These are phyloP conservation scores for Penicillium sp. DNA, from an alignment of 2,329 filamentous ascomycete species.

Conservation along the genomic window DNA sequence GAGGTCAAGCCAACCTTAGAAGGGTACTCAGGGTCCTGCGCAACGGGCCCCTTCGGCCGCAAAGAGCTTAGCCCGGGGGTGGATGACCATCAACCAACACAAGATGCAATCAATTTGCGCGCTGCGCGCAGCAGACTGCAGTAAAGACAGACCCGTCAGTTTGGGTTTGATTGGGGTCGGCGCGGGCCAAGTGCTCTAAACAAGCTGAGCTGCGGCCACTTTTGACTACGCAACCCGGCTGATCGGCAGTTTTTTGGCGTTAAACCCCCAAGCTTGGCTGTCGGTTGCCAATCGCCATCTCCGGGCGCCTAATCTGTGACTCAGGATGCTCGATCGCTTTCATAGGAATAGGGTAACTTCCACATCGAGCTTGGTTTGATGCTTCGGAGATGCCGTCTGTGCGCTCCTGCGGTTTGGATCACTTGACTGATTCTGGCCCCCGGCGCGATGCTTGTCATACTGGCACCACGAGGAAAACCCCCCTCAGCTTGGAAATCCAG, in stretches of 20 bases:
- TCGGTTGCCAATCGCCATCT: slow-evolving; percentile 20
- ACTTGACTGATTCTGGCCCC: slow-evolving; percentile 19
- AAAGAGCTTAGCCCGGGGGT: slow-evolving; percentile 3
- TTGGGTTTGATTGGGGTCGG: slow-evolving; percentile 17
- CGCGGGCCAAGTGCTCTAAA: slow-evolving; percentile 13
- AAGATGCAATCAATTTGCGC: slow-evolving; percentile 17
- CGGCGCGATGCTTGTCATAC: background rate
- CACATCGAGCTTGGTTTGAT: background rate
- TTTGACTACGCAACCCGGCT: slow-evolving; percentile 11
- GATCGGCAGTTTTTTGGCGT: slow-evolving; percentile 18
- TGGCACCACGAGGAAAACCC: no score
- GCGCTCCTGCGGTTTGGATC: slow-evolving; percentile 8
- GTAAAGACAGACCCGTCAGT: slow-evolving; percentile 17
- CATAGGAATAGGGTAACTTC: slow-evolving; percentile 3
- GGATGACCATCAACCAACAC: slow-evolving; percentile 8
- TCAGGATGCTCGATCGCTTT: slow-evolving; percentile 3
- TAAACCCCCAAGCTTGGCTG: slow-evolving; percentile 8
- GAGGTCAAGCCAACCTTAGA: background rate
- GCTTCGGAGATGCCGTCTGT: slow-evolving; percentile 14
- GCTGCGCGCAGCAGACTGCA: slow-evolving; percentile 9
- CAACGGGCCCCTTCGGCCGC: slow-evolving; percentile 1
- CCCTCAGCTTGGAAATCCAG: no score
- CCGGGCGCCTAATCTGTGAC: slow-evolving; percentile 19
- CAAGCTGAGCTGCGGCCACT: background rate
- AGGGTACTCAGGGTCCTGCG: background rate